These are phyloP conservation scores for Erythrobasidium yunnanense DNA, from an alignment of 768 basidiomycete species.

Conservation along the genomic window DNA sequence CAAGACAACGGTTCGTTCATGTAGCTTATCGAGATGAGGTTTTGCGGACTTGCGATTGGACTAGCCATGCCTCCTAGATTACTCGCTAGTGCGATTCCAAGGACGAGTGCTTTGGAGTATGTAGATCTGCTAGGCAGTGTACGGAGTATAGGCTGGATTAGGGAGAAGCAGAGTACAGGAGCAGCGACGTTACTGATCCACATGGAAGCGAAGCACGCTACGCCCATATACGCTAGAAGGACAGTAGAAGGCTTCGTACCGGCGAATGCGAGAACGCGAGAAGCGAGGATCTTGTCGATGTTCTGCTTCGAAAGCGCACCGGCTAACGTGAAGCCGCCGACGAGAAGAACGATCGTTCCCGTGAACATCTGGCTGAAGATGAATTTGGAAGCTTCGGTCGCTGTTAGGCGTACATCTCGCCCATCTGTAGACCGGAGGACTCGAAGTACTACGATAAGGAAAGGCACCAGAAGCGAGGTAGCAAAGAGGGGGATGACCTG, in stretches of 20 bases:
- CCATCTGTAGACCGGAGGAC: constrained; percentile 59
- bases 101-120: constrained; percentile 81
- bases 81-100: constrained; percentile 93
- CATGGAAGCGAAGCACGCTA: constrained; percentile 97
- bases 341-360: constrained; percentile 90
- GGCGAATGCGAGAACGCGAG: constrained; percentile 76
- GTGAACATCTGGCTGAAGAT: constrained; percentile 94
- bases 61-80: constrained; percentile 97
- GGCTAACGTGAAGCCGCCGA: constrained; percentile 81
- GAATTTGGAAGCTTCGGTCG: constrained; percentile 72
- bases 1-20: constrained; percentile 82
- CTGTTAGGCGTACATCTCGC: constrained; percentile 47
- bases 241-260: constrained; percentile 78
- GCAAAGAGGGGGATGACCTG: constrained; percentile 94
- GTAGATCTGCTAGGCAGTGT: constrained; percentile 74
- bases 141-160: constrained; percentile 93
- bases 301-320: constrained; percentile 90
- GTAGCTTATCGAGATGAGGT: constrained; percentile 74
- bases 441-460: constrained; percentile 71
- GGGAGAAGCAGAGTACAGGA: constrained; percentile 87
- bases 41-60: constrained; percentile 95
- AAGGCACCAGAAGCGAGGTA: constrained; percentile 80
- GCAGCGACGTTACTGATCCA: constrained; percentile 99
- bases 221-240: constrained; percentile 84
- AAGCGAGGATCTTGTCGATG: constrained; percentile 79